Evolutionary conservation across 1,139 yeast species (phyloP), one percentile per base, ranked within the genome.

Genomic region (Yamadazyma epiphylla): DNA sequence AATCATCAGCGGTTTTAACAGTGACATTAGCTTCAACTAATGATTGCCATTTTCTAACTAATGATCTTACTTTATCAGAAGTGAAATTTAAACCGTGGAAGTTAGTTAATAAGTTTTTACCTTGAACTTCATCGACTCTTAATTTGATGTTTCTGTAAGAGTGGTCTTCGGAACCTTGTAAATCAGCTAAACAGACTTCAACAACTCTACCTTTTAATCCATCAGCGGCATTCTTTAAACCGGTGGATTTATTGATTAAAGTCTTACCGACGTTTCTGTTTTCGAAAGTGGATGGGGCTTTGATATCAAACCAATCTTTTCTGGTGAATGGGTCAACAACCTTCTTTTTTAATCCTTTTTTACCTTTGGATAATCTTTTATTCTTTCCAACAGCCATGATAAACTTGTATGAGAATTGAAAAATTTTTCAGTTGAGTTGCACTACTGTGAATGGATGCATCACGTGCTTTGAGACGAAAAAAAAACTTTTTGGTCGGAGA

Each of bases 71-170:
- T 55, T 68, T 68, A 55, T 68, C 74, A 35, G 70, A 51, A 45
- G 74, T 68, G 57, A 68, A 67, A 56, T 65, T 70, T 49, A 68
- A 54, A 39, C 74, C 74, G 55, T 68, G 73, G 67, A 68, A 68
- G 67, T 68, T 68, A 61, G 74, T 68, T 54, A 68, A 66, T 55
- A 68, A 65, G 63, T 68, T 67, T 58, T 68, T 68, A 57, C 74
- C 74, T 57, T 68, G 72, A 35, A 68, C 74, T 59, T 68, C 74
- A 45, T 68, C 74, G 40, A 67, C 74, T 67, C 74, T 67, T 60
- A 68, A 67, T 58, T 64, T 67, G 50, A 68, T 53, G 57, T 68
- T 68, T 64, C 72, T 67, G 68, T 61, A 60, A 33, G 74, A 58
- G 61, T 68, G 74, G 58, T 68, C 74, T 58, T 68, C 74, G 34